Conservation (phyloP, 257 asterid species). For the Solanum dulcamara region DNA sequence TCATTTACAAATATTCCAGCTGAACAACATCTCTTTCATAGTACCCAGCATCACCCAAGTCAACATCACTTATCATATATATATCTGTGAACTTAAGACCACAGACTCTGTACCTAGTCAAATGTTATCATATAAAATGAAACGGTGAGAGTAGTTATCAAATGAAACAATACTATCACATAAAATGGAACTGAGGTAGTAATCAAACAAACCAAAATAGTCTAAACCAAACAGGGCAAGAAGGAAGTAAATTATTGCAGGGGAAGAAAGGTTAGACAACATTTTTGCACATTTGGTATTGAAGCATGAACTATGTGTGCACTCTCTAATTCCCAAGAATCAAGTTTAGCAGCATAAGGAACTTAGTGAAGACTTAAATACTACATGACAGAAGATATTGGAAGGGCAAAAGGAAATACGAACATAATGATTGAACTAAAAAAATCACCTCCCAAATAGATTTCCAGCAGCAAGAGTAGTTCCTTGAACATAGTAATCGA, state of each 20-base stretch:
- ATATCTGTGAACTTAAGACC: neutral
- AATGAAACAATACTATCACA: neutral
- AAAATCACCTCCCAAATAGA: conserved; percentile 77
- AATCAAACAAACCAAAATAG: neutral
- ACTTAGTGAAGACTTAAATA: neutral
- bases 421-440: conserved; percentile 9
- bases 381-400: neutral
- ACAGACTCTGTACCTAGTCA: neutral
- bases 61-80: neutral
- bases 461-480: conserved; percentile 95
- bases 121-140: neutral
- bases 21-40: neutral
- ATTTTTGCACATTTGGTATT: neutral
- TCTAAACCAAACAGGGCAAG: neutral
- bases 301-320: neutral
- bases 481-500: conserved; percentile 89
- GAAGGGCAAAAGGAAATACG: neutral
- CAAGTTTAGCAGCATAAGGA: neutral
- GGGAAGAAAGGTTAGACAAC: neutral
- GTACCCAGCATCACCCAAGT: neutral
- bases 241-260: neutral
- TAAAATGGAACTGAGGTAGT: neutral
- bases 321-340: neutral
- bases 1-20: neutral
- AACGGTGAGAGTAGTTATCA: neutral